These are phyloP conservation scores for Radiomyces spectabilis DNA, from an alignment of 192 early-diverging fungal genomes.

Conservation along the genomic window DNA sequence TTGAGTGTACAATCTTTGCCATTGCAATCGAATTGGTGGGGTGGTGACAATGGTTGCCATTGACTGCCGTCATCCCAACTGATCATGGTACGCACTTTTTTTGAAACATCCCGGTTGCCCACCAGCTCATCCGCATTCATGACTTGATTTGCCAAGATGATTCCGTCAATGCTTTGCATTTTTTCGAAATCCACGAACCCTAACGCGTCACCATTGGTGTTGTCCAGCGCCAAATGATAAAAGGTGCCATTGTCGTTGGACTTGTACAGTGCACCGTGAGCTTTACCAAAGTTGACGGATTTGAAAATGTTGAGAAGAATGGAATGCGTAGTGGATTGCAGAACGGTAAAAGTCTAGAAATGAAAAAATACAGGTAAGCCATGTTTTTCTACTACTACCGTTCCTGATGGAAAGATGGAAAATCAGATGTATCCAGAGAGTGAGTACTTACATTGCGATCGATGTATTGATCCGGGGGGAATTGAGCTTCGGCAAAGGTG, in stretches of 20 bases:
- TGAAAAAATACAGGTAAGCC: background rate
- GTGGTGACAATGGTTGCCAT: conserved; percentile 58
- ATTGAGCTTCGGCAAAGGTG: conserved; percentile 63
- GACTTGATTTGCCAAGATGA: conserved; percentile 86
- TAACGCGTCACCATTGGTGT: conserved; percentile 69
- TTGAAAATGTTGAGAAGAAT: conserved; percentile 75
- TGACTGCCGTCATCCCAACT: conserved; percentile 83
- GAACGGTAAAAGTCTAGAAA: conserved; percentile 66
- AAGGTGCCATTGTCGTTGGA: conserved; percentile 81
- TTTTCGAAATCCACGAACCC: conserved; percentile 89
- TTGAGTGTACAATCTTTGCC: conserved; percentile 62
- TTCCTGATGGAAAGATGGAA: conserved; percentile 5
- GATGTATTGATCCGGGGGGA: conserved; percentile 76
- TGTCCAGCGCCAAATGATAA: conserved; percentile 65
- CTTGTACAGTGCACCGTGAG: conserved; percentile 77
- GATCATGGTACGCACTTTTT: conserved; percentile 68
- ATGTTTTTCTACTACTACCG: background rate
- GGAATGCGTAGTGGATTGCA: conserved; percentile 74
- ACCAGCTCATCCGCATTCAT: conserved; percentile 60
- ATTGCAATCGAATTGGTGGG: conserved; percentile 21
- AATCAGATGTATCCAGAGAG: conserved; percentile 1
- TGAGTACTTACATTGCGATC: conserved; percentile 48
- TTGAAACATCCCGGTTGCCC: conserved; percentile 38
- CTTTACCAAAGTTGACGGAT: conserved; percentile 32
- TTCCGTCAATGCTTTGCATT: conserved; percentile 78